Percentiles rank a stretch among this genome's conserved stretches.
phyloP scores from a whole-genome alignment of 306 rosid species.

The Cicer judaicum region DNA sequence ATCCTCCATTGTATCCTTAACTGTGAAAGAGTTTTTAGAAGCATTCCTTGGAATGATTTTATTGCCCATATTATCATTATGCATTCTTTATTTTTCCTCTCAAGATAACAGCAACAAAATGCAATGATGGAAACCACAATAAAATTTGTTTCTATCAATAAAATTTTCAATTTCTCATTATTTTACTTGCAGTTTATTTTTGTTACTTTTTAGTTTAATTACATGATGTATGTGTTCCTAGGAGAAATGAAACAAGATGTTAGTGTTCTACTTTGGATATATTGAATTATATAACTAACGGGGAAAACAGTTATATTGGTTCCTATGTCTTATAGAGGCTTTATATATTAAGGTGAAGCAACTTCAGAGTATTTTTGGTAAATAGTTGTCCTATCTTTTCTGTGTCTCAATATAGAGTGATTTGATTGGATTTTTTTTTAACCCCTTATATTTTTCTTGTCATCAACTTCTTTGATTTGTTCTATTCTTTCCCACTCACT shows the following conservation, averaged over 20 bases:
- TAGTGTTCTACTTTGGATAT: constrained; percentile 28
- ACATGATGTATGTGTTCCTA: constrained; percentile 1
- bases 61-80: not conserved
- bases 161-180: constrained; percentile 10
- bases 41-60: constrained; percentile 29
- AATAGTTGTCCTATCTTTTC: not conserved
- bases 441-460: constrained; percentile 12
- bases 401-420: not conserved
- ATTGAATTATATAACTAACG: constrained; percentile 12
- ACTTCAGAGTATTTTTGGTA: not conserved
- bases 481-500: constrained; percentile 16
- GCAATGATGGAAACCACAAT: constrained; percentile 7
- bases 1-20: constrained; percentile 96
- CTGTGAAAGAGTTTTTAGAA: constrained; percentile 42
- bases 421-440: constrained; percentile 2
- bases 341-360: constrained; percentile 28
- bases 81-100: constrained; percentile 17
- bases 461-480: not conserved
- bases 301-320: constrained; percentile 4
- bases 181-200: not conserved
- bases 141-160: not conserved
- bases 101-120: constrained; percentile 26
- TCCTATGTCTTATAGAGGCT: constrained; percentile 23
- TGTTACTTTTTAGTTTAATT: not conserved
- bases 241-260: constrained; percentile 16